These are phyloP conservation scores for Pythium phragmitis DNA, from an alignment of 352 stramenopile species.

Conservation along the genomic window DNA sequence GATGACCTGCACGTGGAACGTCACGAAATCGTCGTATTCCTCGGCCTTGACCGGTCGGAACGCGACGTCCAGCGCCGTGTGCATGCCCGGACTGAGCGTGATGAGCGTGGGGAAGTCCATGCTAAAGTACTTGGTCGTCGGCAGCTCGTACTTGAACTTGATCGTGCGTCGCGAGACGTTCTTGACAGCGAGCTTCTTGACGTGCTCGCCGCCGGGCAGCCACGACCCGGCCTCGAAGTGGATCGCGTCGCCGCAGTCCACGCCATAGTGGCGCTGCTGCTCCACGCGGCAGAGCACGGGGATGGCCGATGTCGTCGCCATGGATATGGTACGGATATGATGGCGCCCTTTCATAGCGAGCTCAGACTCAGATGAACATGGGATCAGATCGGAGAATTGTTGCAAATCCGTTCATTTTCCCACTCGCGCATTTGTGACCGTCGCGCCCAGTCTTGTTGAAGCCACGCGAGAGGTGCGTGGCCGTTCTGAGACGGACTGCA, in stretches of 20 bases:
- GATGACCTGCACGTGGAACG: conserved; percentile 87
- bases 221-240: conserved; percentile 87
- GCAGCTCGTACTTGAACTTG: conserved; percentile 93
- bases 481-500: background rate
- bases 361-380: conserved; percentile 5
- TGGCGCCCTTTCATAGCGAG: conserved; percentile 1
- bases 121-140: conserved; percentile 92
- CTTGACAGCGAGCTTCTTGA: conserved; percentile 87
- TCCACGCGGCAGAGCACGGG: conserved; percentile 71
- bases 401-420: background rate
- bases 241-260: conserved; percentile 87
- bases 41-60: conserved; percentile 90
- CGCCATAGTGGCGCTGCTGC: conserved; percentile 67
- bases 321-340: background rate
- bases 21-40: conserved; percentile 91
- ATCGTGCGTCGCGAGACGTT: conserved; percentile 87
- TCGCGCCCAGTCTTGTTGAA: conserved; percentile 1
- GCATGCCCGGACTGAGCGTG: conserved; percentile 87
- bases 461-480: background rate
- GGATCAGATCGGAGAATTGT: conserved; percentile 2
- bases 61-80: conserved; percentile 81
- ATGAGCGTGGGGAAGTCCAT: conserved; percentile 92
- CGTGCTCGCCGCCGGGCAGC: conserved; percentile 90
- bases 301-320: conserved; percentile 5
- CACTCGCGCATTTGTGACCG: background rate